Base-by-base conservation (phyloP, 805 yeast genomes). In the Candida maris region DNA sequence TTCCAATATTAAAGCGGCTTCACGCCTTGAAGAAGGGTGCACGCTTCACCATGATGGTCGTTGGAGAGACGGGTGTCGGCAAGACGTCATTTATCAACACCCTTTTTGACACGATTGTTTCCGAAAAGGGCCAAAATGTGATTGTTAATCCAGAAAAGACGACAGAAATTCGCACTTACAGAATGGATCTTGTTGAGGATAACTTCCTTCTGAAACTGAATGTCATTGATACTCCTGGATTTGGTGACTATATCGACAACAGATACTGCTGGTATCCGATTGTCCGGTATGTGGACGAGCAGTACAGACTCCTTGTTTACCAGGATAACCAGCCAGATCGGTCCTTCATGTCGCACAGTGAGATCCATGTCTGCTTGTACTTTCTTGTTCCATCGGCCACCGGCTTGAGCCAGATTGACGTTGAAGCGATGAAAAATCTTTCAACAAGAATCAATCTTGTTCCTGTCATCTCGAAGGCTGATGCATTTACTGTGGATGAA, bases 21-120 rank as follows among this genome's bases (percentile, higher is more conserved):
- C 51, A 54, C 19, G 57, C 58, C 8, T 50, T 72, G 32, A 73
- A 68, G 43, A 68, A 69, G 38, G 96, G 96, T 13, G 78, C 85
- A 15, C 68, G 79, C 18, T 83, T 85, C 62, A 86, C 94, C 30
- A 52, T 89, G 38, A 77, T 88, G 84, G 77, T 87, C 24, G 88
- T 83, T 32, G 96, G 97, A 20, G 88, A 83, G 59, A 70, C 83
- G 34, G 96, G 96, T 3, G 69, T 85, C 35, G 96, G 95, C 30
- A 86, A 85, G 56, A 76, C 86, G 4, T 77, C 91, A 1, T 85
- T 88, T 45, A 65, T 87, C 49, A 85, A 89, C 67, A 80, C 94
- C 6, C 68, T 89, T 44, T 84, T 86, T 57, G 80, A 81, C 30
- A 62, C 80, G 2, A 27, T 54, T 34, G 65, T 59, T 34, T 58